Evolutionary conservation across 2,329 filamentous ascomycete species (phyloP), one percentile per base, ranked within the genome.

Genomic region (Cordyceps cateniannulata): DNA sequence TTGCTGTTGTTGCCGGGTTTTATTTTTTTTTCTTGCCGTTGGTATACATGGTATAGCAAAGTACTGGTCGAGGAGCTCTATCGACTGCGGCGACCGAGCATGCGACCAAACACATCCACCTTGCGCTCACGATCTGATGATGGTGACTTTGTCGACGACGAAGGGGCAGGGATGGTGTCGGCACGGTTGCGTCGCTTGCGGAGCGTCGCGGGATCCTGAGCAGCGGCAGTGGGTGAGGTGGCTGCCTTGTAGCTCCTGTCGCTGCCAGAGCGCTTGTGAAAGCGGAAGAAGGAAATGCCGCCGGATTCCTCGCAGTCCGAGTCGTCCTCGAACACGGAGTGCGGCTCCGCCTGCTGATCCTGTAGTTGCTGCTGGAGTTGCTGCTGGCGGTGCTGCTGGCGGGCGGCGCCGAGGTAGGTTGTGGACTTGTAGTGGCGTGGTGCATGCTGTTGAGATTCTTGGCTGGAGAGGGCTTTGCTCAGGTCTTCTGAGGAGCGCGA

Each of bases 281-380:
- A 75, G 20, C 76, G 75, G 50, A 78, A 78, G 58, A 80, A 77
- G 20, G 78, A 71, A 5, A 73, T 71, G n/a, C 67, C 69, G 38
- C 20, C 38, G 75, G 69, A n/a, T 7, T 67, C 68, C 50, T 79
- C 77, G 16, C 69, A 69, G 62, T 82, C 79, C 4, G 76, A 76
- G 66, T 81, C 79, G 16, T 73, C 65, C 48, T 82, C 80, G 63
- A 82, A 82, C 25, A 81, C 75, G 2, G 79, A 82, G n/a, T 65
- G 64, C 14, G 66, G 66, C 45, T 75, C 68, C 10, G 67, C 64
- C n/a, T 68, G 38, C 25, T 65, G 60, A 5, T 67, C 25, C 25
- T 65, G 60, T 5, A 66, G 66, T 59, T 63, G 57, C 27, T 65
- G 61, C 6, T 66, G 65, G 51, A 63, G 59, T 48, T 67, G 64